Evolutionary conservation across 768 basidiomycete species (phyloP).

Genomic region (Cystofilobasidium macerans): DNA sequence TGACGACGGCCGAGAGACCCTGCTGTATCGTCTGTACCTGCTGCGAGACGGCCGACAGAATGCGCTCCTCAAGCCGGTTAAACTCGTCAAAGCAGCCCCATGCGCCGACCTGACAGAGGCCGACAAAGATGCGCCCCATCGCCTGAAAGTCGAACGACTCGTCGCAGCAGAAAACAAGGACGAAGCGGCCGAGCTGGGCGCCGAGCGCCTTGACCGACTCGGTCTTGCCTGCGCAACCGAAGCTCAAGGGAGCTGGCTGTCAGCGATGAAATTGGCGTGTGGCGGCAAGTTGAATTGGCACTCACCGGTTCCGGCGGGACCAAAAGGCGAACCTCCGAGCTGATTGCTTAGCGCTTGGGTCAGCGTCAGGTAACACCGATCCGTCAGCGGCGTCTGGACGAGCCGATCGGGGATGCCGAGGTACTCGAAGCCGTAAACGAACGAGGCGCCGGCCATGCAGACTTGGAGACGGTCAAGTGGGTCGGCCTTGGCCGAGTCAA

Average conservation of each 20-base stretch:
- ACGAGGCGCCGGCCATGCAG: conserved; percentile 76
- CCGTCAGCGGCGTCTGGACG: conserved; percentile 95
- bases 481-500: conserved; percentile 58
- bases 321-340: conserved; percentile 93
- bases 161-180: conserved; percentile 99
- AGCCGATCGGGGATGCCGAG: conserved; percentile 91
- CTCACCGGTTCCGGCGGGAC: conserved; percentile 89
- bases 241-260: neutral
- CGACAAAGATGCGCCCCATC: conserved; percentile 98
- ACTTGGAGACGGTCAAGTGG: conserved; percentile 71
- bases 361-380: conserved; percentile 88
- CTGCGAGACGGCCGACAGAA: conserved; percentile 93
- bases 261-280: neutral
- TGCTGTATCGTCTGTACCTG: conserved; percentile 98
- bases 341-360: conserved; percentile 92
- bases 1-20: conserved; percentile 68
- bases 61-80: conserved; percentile 95
- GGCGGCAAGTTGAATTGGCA: neutral
- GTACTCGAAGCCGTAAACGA: conserved; percentile 98
- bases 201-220: conserved; percentile 99
- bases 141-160: conserved; percentile 99
- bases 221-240: conserved; percentile 62
- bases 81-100: conserved; percentile 99
- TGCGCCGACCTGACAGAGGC: conserved; percentile 95
- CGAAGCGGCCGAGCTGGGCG: conserved; percentile 92